Evolutionary conservation across 805 yeast species (phyloP).

Genomic region (Pichia phayaonensis): DNA sequence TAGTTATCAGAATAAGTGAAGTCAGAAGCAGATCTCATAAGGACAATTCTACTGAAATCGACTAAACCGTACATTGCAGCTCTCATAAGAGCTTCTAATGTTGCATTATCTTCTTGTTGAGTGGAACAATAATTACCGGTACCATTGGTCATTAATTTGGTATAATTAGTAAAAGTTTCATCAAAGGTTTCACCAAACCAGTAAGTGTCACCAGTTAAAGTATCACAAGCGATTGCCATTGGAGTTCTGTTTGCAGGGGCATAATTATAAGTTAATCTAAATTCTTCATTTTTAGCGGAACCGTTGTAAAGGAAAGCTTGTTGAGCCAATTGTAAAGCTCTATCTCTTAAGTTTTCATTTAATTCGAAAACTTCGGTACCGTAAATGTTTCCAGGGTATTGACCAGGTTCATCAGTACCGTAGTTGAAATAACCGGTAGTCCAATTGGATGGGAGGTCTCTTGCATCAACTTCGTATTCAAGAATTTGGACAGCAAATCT

Average conservation of each 20-base stretch:
- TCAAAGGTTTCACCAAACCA: slow-evolving; percentile 47
- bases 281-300: slow-evolving; percentile 34
- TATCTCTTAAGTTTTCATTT: slow-evolving; percentile 49
- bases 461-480: slow-evolving; percentile 50
- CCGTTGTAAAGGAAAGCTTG: slow-evolving; percentile 39
- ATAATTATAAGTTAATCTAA: slow-evolving; percentile 41
- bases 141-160: slow-evolving; percentile 47
- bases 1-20: slow-evolving; percentile 37
- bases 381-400: slow-evolving; percentile 47
- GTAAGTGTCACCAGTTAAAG: slow-evolving; percentile 53
- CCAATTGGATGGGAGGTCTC: slow-evolving; percentile 46
- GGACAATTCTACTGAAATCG: slow-evolving; percentile 49
- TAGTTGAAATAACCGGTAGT: slow-evolving; percentile 51
- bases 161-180: slow-evolving; percentile 41
- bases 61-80: slow-evolving; percentile 46
- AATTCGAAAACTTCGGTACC: slow-evolving; percentile 63
- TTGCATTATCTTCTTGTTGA: slow-evolving; percentile 63
- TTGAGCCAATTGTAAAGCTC: slow-evolving; percentile 46
- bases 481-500: slow-evolving; percentile 55
- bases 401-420: slow-evolving; percentile 41
- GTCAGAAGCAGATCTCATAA: slow-evolving; percentile 57
- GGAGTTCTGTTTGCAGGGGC: slow-evolving; percentile 46
- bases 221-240: slow-evolving; percentile 45
- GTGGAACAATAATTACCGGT: slow-evolving; percentile 52
- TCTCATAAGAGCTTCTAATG: slow-evolving; percentile 52